Conservation (phyloP, 805 yeast genomes). For the Lachancea nothofagi region DNA sequence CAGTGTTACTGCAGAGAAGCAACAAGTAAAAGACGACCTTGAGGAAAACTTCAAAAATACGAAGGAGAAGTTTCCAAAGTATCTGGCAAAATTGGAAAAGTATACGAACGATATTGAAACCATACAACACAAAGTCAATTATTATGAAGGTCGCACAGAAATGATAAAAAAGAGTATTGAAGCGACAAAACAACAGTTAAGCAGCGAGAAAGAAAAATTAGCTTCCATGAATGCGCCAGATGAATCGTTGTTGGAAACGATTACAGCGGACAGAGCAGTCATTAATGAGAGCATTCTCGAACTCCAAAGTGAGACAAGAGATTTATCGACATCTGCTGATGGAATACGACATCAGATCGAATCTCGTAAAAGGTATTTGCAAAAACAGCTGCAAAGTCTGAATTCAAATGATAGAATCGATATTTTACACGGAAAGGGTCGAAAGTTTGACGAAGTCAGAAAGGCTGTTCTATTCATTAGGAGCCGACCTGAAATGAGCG, state of each 20-base stretch:
- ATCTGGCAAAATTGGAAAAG: conserved; percentile 16
- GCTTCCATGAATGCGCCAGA: conserved; percentile 17
- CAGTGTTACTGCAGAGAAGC: conserved; percentile 21
- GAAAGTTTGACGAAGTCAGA: conserved; percentile 31
- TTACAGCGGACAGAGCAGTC: conserved; percentile 21
- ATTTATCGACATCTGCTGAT: conserved; percentile 37
- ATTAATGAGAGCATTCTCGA: conserved; percentile 19
- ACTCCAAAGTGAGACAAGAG: conserved; percentile 28
- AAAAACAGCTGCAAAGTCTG: conserved; percentile 34
- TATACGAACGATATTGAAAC: conserved; percentile 16
- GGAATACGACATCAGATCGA: conserved; percentile 40
- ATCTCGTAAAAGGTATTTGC: conserved; percentile 32
- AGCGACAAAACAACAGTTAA: conserved; percentile 13
- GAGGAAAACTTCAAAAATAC: conserved; percentile 11
- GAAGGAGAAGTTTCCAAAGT: conserved; percentile 4
- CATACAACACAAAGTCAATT: conserved; percentile 16
- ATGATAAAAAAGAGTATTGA: conserved; percentile 16
- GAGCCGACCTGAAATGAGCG: conserved; percentile 35
- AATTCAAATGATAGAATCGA: conserved; percentile 48
- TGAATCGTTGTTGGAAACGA: conserved; percentile 12
- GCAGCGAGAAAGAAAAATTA: neutral
- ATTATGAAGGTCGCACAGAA: conserved; percentile 20
- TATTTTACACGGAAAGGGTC: conserved; percentile 35
- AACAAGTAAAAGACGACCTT: conserved; percentile 31
- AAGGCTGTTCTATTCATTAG: conserved; percentile 33